Percentiles rank a stretch among this genome's conserved stretches.
Evolutionary conservation across 2,329 filamentous ascomycete genomes (phyloP).

Genomic region (Venturia oleaginea): DNA sequence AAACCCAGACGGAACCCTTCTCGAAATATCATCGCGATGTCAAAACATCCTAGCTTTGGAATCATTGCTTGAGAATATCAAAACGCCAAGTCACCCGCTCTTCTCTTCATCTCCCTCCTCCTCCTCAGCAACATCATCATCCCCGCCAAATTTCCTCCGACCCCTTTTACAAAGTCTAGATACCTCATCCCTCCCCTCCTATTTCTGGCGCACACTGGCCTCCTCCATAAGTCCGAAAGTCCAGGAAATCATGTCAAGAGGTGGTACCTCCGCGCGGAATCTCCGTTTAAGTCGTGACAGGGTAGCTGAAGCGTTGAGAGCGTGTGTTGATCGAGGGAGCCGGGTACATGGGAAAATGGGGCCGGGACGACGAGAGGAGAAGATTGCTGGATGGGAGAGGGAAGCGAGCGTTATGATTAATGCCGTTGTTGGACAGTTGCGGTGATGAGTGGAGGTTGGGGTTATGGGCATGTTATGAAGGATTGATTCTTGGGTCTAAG

Average conservation of each 20-base stretch:
- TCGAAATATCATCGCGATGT: slow-evolving; percentile 74
- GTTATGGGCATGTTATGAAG: too few relatives aligned
- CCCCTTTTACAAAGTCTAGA: slow-evolving; percentile 71
- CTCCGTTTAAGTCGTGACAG: slow-evolving; percentile 65
- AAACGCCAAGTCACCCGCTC: slow-evolving; percentile 60
- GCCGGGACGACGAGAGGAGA: slow-evolving; percentile 15
- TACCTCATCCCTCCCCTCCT: slow-evolving; percentile 75
- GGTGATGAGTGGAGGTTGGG: too few relatives aligned
- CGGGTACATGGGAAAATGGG: slow-evolving; percentile 45
- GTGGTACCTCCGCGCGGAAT: slow-evolving; percentile 75
- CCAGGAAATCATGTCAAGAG: slow-evolving; percentile 73
- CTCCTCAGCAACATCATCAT: neutral
- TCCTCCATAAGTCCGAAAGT: slow-evolving; percentile 66
- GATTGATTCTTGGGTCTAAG: too few relatives aligned
- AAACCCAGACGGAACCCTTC: slow-evolving; percentile 68
- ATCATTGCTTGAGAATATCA: slow-evolving; percentile 60
- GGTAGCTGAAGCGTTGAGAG: slow-evolving; percentile 68
- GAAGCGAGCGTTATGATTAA: slow-evolving; percentile 91
- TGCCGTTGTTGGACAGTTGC: neutral
- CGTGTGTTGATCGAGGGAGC: slow-evolving; percentile 73
- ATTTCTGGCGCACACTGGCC: slow-evolving; percentile 89
- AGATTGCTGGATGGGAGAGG: slow-evolving; percentile 60
- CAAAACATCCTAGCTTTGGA: slow-evolving; percentile 89
- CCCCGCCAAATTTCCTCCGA: slow-evolving; percentile 51
- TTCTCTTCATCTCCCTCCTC: slow-evolving; percentile 27